phyloP scores from a whole-genome alignment of 106 monocot genomes.

The Gastrodia elata region DNA sequence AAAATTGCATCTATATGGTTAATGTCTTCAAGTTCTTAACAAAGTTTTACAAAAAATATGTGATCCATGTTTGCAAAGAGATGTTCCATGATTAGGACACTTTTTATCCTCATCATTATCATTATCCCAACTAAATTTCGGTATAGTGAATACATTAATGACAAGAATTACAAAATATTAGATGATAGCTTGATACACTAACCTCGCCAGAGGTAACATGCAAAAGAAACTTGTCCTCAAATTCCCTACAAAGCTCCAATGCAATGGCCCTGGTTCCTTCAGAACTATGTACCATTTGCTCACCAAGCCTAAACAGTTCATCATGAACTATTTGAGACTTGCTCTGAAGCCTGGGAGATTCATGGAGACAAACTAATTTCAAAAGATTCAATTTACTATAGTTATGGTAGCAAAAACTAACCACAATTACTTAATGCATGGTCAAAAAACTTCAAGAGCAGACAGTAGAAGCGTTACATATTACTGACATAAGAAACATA shows the following conservation, averaged over 20 bases:
- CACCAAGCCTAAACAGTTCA: slow-evolving; percentile 78
- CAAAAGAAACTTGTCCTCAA: slow-evolving; percentile 80
- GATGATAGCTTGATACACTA: slow-evolving; percentile 9
- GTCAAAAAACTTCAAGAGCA: not conserved
- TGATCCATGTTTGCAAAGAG: not conserved
- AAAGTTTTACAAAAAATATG: not conserved
- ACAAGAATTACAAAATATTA: not conserved
- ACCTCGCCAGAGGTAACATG: slow-evolving; percentile 88
- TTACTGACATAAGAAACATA: not conserved
- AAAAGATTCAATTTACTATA: not conserved
- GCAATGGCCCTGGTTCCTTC: slow-evolving; percentile 94
- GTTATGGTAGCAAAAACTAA: not conserved
- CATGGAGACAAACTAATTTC: slow-evolving; percentile 1
- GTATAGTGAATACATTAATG: not conserved
- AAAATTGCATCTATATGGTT: not conserved
- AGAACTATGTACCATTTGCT: slow-evolving; percentile 78
- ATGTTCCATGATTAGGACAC: not conserved
- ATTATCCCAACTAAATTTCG: not conserved
- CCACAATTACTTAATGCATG: not conserved
- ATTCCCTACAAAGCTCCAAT: slow-evolving; percentile 86
- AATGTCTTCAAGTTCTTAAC: not conserved
- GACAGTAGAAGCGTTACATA: not conserved
- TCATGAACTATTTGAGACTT: slow-evolving; percentile 83
- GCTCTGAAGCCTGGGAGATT: slow-evolving; percentile 58
- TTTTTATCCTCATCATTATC: not conserved